phyloP scores from a whole-genome alignment of 208 protist genomes.

The Crithidia acanthocephali region DNA sequence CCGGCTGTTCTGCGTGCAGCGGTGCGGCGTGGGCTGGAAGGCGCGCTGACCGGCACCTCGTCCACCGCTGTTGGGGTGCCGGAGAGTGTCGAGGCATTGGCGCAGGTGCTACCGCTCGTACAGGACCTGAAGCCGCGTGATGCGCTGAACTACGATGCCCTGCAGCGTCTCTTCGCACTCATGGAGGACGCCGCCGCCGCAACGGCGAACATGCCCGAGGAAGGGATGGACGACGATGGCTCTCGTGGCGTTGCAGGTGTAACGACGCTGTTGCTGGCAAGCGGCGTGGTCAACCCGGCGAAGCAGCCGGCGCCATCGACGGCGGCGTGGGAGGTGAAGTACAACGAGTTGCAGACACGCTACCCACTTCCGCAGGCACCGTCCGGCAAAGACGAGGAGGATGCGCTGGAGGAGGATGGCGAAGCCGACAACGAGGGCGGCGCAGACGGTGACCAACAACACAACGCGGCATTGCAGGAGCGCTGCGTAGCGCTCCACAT shows the following conservation, averaged over 20 bases:
- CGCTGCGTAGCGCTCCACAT: conserved; percentile 60
- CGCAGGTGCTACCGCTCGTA: conserved; percentile 45
- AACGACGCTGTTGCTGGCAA: conserved; percentile 38
- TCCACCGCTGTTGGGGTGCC: conserved; percentile 55
- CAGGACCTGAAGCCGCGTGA: conserved; percentile 55
- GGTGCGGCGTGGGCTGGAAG: conserved; percentile 12
- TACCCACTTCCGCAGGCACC: conserved; percentile 63
- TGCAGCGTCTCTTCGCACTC: conserved; percentile 50
- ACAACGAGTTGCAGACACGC: conserved; percentile 50
- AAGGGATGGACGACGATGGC: neutral
- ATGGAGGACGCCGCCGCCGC: conserved; percentile 36
- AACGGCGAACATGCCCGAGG: neutral
- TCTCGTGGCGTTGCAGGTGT: neutral
- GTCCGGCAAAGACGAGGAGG: conserved; percentile 11
- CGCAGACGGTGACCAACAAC: conserved; percentile 33
- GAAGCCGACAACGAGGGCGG: conserved; percentile 36
- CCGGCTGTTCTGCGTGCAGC: neutral
- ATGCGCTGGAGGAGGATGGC: conserved; percentile 29
- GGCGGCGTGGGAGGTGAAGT: conserved; percentile 46
- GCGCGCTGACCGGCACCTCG: conserved; percentile 27
- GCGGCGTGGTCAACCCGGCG: conserved; percentile 48
- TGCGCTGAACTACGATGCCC: conserved; percentile 65
- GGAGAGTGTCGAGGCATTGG: conserved; percentile 44
- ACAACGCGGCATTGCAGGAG: conserved; percentile 68
- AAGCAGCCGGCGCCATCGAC: conserved; percentile 46